These are phyloP conservation scores for Skeletonema menzelii DNA, from an alignment of 108 stramenopile genomes.

Conservation along the genomic window DNA sequence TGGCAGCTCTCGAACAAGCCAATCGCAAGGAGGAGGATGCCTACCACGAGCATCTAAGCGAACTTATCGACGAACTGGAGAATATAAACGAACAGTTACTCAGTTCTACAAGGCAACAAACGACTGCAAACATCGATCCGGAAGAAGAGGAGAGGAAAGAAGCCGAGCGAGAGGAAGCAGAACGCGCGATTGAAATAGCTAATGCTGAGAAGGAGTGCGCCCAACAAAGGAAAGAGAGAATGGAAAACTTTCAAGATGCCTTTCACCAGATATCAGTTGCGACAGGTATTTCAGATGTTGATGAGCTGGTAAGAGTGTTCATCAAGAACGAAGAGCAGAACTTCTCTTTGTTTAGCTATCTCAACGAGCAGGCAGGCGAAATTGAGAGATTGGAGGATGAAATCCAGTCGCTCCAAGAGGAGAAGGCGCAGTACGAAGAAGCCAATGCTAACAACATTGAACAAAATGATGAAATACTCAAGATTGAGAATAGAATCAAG, in stretches of 20 bases:
- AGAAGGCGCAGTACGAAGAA: conserved; percentile 50
- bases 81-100: conserved; percentile 33
- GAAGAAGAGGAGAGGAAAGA: conserved; percentile 40
- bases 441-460: conserved; percentile 50
- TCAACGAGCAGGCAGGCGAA: conserved; percentile 74
- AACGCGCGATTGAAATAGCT: conserved; percentile 31
- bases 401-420: conserved; percentile 53
- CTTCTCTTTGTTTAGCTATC: conserved; percentile 72
- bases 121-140: conserved; percentile 25
- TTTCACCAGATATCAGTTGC: conserved; percentile 74
- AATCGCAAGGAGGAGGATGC: conserved; percentile 78
- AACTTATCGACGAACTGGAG: conserved; percentile 53
- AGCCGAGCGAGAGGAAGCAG: conserved; percentile 29
- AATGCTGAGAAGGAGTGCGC: conserved; percentile 38
- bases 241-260: conserved; percentile 83
- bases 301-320: conserved; percentile 64
- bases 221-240: conserved; percentile 49
- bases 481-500: conserved; percentile 65
- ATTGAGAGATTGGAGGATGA: conserved; percentile 70
- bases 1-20: conserved; percentile 83
- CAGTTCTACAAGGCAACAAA: conserved; percentile 20
- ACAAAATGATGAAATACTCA: conserved; percentile 65
- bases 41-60: conserved; percentile 68
- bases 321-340: conserved; percentile 79
- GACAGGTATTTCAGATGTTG: conserved; percentile 67